Base-by-base conservation (phyloP, 2,329 filamentous ascomycete species). In the Xylariaceae sp. region DNA sequence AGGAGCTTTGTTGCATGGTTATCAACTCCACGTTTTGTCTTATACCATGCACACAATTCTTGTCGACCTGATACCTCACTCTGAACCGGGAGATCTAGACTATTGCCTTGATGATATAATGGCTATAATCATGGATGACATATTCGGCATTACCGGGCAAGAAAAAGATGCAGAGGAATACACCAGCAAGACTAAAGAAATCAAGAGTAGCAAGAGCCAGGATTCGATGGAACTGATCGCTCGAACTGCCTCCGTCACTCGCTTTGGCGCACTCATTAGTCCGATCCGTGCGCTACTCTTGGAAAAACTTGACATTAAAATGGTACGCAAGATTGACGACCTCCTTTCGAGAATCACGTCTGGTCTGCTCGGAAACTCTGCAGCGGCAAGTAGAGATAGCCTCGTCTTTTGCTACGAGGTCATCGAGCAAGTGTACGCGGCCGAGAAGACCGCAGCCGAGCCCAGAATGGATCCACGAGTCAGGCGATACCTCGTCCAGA, bases 81-180 rank as follows among this genome's bases (percentile, higher is more conserved):
- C 90, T 61, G 75, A 82, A 38, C 84, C 90, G 15, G 94, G 95
- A 19, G 90, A 92, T 59, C 74, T 99, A 30, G 90, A 99, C 63
- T 91, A 96, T 64, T 96, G 91, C 62, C 74, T 96, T 9, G 73
- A 80, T 3, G 78, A 86, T 11, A 83, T 97, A 39, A 84, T 95
- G 41, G 79, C 82, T 1, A 82, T 99, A 39, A 86, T 97, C 56
- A 94, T 99, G 89, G 94, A 99, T 62, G 95, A 99, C 65, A 94
- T 95, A 11, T 99, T 99, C 64, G 95, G 95, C 30, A 82, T 84
- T 6, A 87, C 87, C 32, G 94, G 94, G 2, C 88, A 96, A 70
- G 92, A 99, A 65, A 99, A 99, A 69, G 94, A 99, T 61, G 92
- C 92, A 0, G 90, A 96, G 60, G 94, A 91, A 46, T 99, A 99